Evolutionary conservation across 345 rosid species (phyloP).

Genomic region (Ceriops zippeliana): DNA sequence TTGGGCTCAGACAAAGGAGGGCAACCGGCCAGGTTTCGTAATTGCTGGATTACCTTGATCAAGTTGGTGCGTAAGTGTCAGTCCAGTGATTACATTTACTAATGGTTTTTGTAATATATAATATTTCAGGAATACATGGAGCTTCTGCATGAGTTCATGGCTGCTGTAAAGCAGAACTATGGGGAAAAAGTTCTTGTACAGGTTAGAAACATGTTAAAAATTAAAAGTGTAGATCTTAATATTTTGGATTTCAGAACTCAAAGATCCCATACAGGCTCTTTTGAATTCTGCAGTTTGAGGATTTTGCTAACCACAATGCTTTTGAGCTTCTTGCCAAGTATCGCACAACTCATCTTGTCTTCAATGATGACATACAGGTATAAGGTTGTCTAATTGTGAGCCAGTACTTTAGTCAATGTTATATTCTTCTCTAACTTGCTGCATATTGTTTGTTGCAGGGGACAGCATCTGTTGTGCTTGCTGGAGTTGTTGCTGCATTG

Average conservation of each 20-base stretch:
- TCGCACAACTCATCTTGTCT: constrained; percentile 74
- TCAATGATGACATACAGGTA: constrained; percentile 95
- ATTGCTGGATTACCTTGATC: not conserved
- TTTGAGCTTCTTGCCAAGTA: constrained; percentile 76
- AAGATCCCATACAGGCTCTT: not conserved
- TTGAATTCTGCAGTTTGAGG: constrained; percentile 76
- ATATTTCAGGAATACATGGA: constrained; percentile 67
- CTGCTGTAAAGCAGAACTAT: constrained; percentile 83
- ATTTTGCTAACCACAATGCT: constrained; percentile 96
- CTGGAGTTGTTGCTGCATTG: constrained; percentile 76
- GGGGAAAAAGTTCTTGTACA: constrained; percentile 87
- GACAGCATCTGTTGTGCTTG: constrained; percentile 88
- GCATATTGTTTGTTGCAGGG: constrained; percentile 47
- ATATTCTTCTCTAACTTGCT: constrained; percentile 1
- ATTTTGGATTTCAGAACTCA: not conserved
- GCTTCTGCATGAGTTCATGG: constrained; percentile 76
- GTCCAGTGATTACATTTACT: not conserved
- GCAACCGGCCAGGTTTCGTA: constrained; percentile 71
- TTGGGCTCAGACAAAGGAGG: constrained; percentile 71
- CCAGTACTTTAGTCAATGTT: not conserved
- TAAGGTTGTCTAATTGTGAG: not conserved
- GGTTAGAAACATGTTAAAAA: constrained; percentile 29
- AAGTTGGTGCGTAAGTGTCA: constrained; percentile 5
- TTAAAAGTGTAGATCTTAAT: not conserved
- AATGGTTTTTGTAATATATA: not conserved